Evolutionary conservation across 495 filamentous ascomycete species (phyloP).

Genomic region (Hypoxylon fragiforme): DNA sequence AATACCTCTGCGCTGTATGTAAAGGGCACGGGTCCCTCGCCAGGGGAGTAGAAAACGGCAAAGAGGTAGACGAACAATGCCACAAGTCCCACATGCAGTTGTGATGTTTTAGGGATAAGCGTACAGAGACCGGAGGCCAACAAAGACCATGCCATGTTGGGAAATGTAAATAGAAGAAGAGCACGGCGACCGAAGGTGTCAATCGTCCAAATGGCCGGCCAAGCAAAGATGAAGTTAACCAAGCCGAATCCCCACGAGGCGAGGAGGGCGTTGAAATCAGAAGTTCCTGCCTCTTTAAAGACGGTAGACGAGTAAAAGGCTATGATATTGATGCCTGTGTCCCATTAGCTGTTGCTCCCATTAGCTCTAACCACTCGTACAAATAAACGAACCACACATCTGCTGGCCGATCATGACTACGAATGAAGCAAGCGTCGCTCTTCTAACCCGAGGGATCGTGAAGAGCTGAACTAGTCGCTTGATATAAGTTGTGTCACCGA

Average conservation of each 20-base stretch:
- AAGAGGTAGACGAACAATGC: conserved; percentile 71
- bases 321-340: conserved; percentile 59
- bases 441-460: conserved; percentile 67
- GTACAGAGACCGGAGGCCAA: conserved; percentile 63
- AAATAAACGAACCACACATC: conserved; percentile 51
- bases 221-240: conserved; percentile 63
- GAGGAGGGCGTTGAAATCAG: conserved; percentile 48
- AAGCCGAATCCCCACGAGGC: conserved; percentile 64
- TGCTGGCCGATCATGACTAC: conserved; percentile 71
- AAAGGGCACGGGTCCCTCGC: conserved; percentile 72
- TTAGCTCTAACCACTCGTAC: background rate
- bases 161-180: conserved; percentile 67
- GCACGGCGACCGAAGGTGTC: conserved; percentile 66
- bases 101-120: conserved; percentile 48
- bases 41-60: conserved; percentile 68
- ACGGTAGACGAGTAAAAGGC: conserved; percentile 70
- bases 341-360: conserved; percentile 9
- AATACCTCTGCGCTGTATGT: conserved; percentile 82
- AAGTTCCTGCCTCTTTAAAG: conserved; percentile 56
- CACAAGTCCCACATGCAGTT: conserved; percentile 56
- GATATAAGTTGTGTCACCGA: conserved; percentile 50
- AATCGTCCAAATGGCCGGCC: conserved; percentile 70
- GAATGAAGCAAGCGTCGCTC: conserved; percentile 64
- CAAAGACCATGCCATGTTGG: conserved; percentile 61
- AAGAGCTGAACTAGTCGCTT: conserved; percentile 66